Base-by-base conservation (phyloP, 176 grass and related monocot species). In the Microstegium vimineum region DNA sequence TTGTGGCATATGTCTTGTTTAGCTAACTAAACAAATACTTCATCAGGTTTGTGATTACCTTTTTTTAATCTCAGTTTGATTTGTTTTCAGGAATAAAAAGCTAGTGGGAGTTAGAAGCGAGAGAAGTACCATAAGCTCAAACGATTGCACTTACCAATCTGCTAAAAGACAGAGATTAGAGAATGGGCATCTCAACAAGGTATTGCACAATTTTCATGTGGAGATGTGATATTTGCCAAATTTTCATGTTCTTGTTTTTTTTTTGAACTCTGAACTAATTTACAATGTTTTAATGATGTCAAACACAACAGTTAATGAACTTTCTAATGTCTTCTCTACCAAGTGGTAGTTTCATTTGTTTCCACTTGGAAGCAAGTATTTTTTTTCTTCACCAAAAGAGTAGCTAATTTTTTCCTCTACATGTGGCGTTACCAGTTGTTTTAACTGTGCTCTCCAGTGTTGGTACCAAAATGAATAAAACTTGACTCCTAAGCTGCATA, bases 151-250 rank as follows among this genome's bases (percentile, higher is more conserved):
- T 37, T 59, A 91, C 78, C 97, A 99, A 85, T 86, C 91, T 56
- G 57, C 91, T 30, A 99, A 99, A 90, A 94, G 97, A 71, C 97
- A 99, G 66, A 92, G 82, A 92, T 80, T 99, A 86, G 97, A 95
- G 76, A 95, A 41, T 73, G 97, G 93, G 11, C 97, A 96, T 77
- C 35, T 91, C 25, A 89, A 87, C 70, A 99, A 89, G 97, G 97
- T 99, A 61, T 47, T 46, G 18, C 83, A 54, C 13, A 22, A 0
- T 23, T 84, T 79, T 47, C 20, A 27, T 41, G 23, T 17, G 28
- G 8, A 43, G 25, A 34, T 6, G 10, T 27, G 7, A 73, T 8
- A 14, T 33, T 56, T 82, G 60, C 23, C 52, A 71, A 18, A 62
- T 33, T 71, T 69, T 36, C 0, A 57, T 41, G 14, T 42, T 42